Evolutionary conservation across 176 grass and related monocot genomes (phyloP).

Genomic region (Oryza coarctata): DNA sequence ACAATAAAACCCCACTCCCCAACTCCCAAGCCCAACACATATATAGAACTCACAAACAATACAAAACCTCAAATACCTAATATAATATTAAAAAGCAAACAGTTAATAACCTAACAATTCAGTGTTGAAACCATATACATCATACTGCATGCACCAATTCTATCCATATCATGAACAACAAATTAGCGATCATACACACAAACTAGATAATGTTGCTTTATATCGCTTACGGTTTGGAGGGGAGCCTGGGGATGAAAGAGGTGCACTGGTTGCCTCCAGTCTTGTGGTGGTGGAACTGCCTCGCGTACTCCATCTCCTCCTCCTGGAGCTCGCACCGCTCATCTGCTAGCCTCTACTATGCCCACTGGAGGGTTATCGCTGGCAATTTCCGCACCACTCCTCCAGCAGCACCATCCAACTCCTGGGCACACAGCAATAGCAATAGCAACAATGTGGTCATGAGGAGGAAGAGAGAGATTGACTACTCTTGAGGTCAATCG

Average conservation of each 20-base stretch:
- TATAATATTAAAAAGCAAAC: not conserved
- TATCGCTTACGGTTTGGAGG: slow-evolving; percentile 57
- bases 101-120: too few species aligned
- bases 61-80: not conserved
- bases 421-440: not conserved
- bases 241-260: slow-evolving; percentile 70
- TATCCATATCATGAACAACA: not conserved
- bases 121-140: too few species aligned
- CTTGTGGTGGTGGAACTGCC: slow-evolving; percentile 53
- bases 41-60: too few species aligned
- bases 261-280: slow-evolving; percentile 63
- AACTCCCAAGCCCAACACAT: too few species aligned
- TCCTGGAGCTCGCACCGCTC: slow-evolving; percentile 42
- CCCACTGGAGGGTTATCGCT: not conserved
- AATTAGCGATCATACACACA: not conserved
- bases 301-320: slow-evolving; percentile 61
- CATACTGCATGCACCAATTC: too few species aligned
- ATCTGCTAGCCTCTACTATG: slow-evolving; percentile 51
- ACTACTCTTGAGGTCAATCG: not conserved
- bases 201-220: not conserved
- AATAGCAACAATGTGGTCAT: not conserved
- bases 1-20: too few species aligned
- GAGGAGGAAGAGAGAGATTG: not conserved
- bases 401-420: not conserved
- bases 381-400: not conserved